phyloP scores from a whole-genome alignment of 306 rosid species.

The Amphicarpaea edgeworthii region DNA sequence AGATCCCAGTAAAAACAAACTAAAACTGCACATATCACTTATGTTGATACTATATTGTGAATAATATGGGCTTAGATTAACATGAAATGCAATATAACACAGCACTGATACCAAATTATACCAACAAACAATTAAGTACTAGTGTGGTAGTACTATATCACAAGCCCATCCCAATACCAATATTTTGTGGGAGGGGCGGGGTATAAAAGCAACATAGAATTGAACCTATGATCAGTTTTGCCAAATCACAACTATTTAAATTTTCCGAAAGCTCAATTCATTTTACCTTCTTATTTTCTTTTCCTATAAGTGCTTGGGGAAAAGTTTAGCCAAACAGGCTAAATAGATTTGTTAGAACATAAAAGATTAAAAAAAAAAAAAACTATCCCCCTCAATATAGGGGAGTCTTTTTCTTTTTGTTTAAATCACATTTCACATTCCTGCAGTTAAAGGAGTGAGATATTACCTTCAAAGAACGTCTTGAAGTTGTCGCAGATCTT shows the following conservation, averaged over 20 bases:
- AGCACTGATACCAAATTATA: conserved; percentile 18
- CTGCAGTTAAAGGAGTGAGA: conserved; percentile 35
- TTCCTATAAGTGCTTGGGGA: too few relatives aligned
- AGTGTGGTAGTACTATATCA: neutral
- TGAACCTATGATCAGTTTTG: too few relatives aligned
- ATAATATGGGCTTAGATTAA: conserved; percentile 3
- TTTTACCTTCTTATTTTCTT: too few relatives aligned
- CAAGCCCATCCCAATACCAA: too few relatives aligned
- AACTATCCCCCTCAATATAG: too few relatives aligned
- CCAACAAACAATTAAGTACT: conserved; percentile 3
- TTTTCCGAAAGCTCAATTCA: too few relatives aligned
- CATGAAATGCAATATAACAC: conserved; percentile 16
- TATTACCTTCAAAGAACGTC: conserved; percentile 72
- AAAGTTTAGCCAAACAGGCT: too few relatives aligned
- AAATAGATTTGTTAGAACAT: too few relatives aligned
- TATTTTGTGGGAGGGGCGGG: too few relatives aligned
- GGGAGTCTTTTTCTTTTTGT: neutral
- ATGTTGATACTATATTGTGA: neutral
- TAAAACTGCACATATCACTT: conserved; percentile 10
- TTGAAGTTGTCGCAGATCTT: conserved; percentile 64
- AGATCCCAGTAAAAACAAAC: conserved; percentile 25
- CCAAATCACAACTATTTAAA: too few relatives aligned
- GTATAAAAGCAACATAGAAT: too few relatives aligned
- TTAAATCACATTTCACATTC: conserved; percentile 33
- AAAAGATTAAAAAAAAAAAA: too few relatives aligned